Conservation (phyloP, 192 early-diverging fungal genomes). For the Podila epicladia region DNA sequence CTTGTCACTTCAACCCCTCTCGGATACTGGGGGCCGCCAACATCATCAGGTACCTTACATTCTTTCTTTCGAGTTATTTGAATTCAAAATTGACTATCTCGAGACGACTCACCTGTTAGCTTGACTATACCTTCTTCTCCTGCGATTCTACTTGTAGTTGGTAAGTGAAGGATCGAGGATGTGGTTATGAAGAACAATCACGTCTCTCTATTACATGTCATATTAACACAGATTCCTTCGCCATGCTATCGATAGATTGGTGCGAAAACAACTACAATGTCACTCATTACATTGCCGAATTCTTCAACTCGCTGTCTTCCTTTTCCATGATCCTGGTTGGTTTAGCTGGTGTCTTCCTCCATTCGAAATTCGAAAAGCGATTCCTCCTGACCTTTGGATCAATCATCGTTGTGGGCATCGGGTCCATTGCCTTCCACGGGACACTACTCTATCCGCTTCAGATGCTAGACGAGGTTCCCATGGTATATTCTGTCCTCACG, state of each 20-base stretch:
- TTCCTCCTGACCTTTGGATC: slow-evolving; percentile 45
- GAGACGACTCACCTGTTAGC: not conserved
- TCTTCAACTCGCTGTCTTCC: slow-evolving; percentile 69
- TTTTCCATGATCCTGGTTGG: slow-evolving; percentile 52
- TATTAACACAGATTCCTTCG: not conserved
- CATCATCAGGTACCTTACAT: slow-evolving; percentile 22
- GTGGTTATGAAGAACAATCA: not conserved
- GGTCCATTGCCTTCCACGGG: slow-evolving; percentile 48
- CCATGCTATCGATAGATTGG: slow-evolving; percentile 54
- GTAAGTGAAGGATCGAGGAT: slow-evolving; percentile 11
- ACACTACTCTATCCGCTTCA: slow-evolving; percentile 39
- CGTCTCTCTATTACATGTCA: no score
- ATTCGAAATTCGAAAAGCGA: slow-evolving; percentile 38
- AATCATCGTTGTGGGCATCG: slow-evolving; percentile 34
- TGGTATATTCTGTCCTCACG: slow-evolving; percentile 40
- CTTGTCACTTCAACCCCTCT: slow-evolving; percentile 1
- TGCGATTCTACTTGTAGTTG: slow-evolving; percentile 9
- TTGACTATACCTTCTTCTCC: not conserved
- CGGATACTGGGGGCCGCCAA: slow-evolving; percentile 38
- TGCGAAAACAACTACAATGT: slow-evolving; percentile 76
- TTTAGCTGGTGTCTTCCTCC: slow-evolving; percentile 32
- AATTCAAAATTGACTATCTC: not conserved
- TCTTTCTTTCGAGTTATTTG: not conserved
- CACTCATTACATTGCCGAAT: slow-evolving; percentile 73
- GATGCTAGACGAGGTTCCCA: slow-evolving; percentile 49